Evolutionary conservation across 2,329 filamentous ascomycete species (phyloP).

Genomic region (Monilinia polystroma): DNA sequence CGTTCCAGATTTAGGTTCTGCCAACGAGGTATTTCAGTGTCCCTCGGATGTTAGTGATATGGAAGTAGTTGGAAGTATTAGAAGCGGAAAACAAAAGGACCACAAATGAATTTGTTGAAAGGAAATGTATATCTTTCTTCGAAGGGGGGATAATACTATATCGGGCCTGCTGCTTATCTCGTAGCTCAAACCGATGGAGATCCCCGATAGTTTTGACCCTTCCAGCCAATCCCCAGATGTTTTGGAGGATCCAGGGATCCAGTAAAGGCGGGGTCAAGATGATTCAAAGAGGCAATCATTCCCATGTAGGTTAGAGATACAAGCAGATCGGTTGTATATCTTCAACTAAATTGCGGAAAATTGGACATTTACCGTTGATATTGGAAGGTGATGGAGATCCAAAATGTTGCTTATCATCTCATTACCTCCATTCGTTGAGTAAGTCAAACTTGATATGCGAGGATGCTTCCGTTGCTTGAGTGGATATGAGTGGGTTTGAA

Average conservation of each 20-base stretch:
- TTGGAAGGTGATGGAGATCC: background rate
- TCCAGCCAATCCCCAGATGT: background rate
- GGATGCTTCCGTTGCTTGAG: conserved; percentile 3
- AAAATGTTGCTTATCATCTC: conserved; percentile 20
- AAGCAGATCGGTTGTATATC: background rate
- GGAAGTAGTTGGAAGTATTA: background rate
- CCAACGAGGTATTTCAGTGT: background rate
- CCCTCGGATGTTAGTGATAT: background rate
- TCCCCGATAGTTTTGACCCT: conserved; percentile 17
- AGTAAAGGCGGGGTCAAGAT: conserved; percentile 17
- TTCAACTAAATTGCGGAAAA: background rate
- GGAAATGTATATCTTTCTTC: background rate
- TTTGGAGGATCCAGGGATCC: background rate
- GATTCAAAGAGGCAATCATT: conserved; percentile 8
- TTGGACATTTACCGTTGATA: background rate
- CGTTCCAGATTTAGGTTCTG: background rate
- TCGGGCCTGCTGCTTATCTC: conserved; percentile 21
- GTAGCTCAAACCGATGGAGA: conserved; percentile 16
- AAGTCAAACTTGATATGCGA: conserved; percentile 27
- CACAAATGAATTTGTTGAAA: background rate
- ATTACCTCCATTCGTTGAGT: conserved; percentile 26
- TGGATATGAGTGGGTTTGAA: conserved; percentile 20
- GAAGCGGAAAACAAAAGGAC: background rate
- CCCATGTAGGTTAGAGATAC: background rate
- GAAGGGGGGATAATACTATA: conserved; percentile 10